phyloP scores from a whole-genome alignment of 2,329 filamentous ascomycete species.

The Aureobasidium uvarum region DNA sequence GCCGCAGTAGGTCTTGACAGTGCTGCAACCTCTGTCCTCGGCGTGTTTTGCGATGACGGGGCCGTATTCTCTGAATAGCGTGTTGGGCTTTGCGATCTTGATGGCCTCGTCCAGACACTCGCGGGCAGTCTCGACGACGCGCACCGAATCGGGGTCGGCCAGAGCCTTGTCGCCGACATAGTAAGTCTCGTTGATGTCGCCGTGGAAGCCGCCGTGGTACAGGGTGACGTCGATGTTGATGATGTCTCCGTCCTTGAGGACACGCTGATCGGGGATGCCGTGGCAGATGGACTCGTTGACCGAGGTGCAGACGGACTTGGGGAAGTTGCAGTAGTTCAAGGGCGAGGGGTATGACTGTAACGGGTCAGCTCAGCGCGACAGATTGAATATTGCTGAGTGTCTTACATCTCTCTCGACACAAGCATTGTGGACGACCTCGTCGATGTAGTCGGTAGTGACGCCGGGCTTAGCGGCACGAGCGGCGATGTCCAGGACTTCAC shows the following conservation, averaged over 20 bases:
- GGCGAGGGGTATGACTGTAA: constrained; percentile 86
- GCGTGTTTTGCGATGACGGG: constrained; percentile 95
- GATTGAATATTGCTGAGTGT: constrained; percentile 21
- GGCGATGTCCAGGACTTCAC: constrained; percentile 91
- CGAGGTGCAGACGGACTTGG: constrained; percentile 96
- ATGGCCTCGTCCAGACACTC: constrained; percentile 91
- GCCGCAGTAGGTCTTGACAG: constrained; percentile 93
- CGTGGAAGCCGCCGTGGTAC: constrained; percentile 93
- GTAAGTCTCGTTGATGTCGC: constrained; percentile 97
- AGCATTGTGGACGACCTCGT: constrained; percentile 91
- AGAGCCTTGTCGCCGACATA: constrained; percentile 89
- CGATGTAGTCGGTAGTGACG: constrained; percentile 92
- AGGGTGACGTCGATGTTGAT: constrained; percentile 95
- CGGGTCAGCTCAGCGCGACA: constrained; percentile 4
- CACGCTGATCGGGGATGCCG: constrained; percentile 89
- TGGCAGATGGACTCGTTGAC: constrained; percentile 98
- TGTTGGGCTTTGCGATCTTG: constrained; percentile 87
- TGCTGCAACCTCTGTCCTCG: constrained; percentile 79
- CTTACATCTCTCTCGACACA: constrained; percentile 88
- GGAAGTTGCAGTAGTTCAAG: constrained; percentile 92
- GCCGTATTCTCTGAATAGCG: constrained; percentile 87
- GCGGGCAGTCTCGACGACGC: constrained; percentile 85
- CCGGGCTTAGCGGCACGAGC: constrained; percentile 82
- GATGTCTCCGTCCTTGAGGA: constrained; percentile 88
- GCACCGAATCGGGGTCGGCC: constrained; percentile 79